phyloP scores from a whole-genome alignment of 208 protist species.

The Zelonia costaricensis region DNA sequence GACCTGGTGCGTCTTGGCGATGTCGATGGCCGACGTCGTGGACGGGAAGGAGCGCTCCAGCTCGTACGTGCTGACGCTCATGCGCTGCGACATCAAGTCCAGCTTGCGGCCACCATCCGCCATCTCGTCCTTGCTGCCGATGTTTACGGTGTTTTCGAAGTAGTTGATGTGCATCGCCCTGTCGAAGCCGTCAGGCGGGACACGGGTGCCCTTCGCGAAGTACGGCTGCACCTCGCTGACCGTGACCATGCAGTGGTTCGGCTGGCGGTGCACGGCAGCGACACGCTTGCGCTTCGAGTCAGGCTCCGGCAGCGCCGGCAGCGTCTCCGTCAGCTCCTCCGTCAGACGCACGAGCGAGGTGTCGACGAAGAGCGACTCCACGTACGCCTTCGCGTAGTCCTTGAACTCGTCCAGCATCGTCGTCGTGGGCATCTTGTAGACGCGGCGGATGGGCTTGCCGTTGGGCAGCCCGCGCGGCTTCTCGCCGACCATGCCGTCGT shows the following conservation, averaged over 20 bases:
- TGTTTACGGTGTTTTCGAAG: slow-evolving; percentile 68
- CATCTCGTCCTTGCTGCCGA: slow-evolving; percentile 17
- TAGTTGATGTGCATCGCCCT: slow-evolving; percentile 61
- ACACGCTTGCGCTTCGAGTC: slow-evolving; percentile 68
- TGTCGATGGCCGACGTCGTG: slow-evolving; percentile 77
- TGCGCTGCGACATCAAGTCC: slow-evolving; percentile 69
- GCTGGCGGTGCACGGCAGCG: slow-evolving; percentile 45
- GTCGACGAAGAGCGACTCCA: slow-evolving; percentile 70
- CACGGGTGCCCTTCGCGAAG: slow-evolving; percentile 49
- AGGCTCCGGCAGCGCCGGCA: slow-evolving; percentile 60
- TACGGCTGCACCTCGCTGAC: slow-evolving; percentile 78
- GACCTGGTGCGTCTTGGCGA: slow-evolving; percentile 43
- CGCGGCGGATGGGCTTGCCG: slow-evolving; percentile 58
- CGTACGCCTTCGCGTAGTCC: slow-evolving; percentile 60
- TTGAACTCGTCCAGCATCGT: slow-evolving; percentile 58
- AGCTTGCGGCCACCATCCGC: slow-evolving; percentile 24
- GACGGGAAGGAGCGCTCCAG: slow-evolving; percentile 83
- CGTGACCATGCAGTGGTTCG: slow-evolving; percentile 82
- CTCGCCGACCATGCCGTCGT: slow-evolving; percentile 49
- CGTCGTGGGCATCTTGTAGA: slow-evolving; percentile 82
- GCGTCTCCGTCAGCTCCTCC: slow-evolving; percentile 67
- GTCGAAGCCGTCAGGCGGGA: slow-evolving; percentile 65
- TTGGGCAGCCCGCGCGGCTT: slow-evolving; percentile 51
- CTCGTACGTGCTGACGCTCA: slow-evolving; percentile 75
- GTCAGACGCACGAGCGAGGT: slow-evolving; percentile 57